These are phyloP conservation scores for Cladophialophora exuberans DNA, from an alignment of 2,329 filamentous ascomycete species.

Conservation along the genomic window DNA sequence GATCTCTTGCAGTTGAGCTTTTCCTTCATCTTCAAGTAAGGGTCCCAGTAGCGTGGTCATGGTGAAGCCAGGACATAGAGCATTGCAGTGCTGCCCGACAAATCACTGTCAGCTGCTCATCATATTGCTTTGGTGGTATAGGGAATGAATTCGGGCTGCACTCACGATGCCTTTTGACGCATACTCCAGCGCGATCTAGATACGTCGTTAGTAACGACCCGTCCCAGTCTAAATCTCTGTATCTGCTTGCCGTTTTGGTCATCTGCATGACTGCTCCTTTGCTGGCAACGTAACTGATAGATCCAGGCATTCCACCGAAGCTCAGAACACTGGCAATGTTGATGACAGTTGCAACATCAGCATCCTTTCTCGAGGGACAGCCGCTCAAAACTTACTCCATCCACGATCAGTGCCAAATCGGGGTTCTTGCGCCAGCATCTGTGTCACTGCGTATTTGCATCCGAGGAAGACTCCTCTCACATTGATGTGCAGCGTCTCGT, in stretches of 20 bases:
- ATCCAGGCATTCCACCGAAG: conserved; percentile 32
- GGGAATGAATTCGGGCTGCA: neutral
- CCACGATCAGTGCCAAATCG: conserved; percentile 37
- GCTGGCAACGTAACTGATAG: conserved; percentile 27
- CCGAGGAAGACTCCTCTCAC: conserved; percentile 45
- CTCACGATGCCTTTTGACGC: conserved; percentile 6
- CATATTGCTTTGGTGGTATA: neutral
- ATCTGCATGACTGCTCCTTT: conserved; percentile 33
- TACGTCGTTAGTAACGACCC: conserved; percentile 49
- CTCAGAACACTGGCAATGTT: conserved; percentile 41
- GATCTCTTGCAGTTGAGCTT: neutral
- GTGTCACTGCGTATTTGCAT: conserved; percentile 37
- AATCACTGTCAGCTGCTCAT: too few relatives aligned
- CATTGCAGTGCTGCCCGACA: conserved; percentile 6
- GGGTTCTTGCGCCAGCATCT: conserved; percentile 24
- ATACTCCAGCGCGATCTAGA: conserved; percentile 35
- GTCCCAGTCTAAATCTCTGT: conserved; percentile 34
- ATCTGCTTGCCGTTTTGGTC: conserved; percentile 45
- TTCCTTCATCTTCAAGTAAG: conserved; percentile 7
- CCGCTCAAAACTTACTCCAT: conserved; percentile 33
- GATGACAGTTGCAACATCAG: conserved; percentile 29
- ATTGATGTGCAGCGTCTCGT: conserved; percentile 37
- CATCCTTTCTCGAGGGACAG: neutral
- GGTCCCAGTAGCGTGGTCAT: conserved; percentile 31
- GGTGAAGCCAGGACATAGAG: conserved; percentile 55